These are phyloP conservation scores for Trichothecium roseum DNA, from an alignment of 2,329 filamentous ascomycete genomes.

Conservation along the genomic window DNA sequence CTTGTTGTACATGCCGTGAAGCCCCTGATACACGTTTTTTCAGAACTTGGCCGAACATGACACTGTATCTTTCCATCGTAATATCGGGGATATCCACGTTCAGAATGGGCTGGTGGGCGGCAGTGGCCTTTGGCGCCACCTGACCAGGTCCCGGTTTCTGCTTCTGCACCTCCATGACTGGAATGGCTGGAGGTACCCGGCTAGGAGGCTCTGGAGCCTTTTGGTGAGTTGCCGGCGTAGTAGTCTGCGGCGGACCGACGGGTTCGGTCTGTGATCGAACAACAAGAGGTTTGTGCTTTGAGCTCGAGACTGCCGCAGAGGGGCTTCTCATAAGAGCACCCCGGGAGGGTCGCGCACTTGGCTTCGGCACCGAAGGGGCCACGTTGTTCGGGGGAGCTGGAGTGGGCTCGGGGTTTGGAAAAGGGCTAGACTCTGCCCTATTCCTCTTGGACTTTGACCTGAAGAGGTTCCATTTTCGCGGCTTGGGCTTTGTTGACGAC, in stretches of 20 bases:
- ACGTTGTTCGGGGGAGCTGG: neutral
- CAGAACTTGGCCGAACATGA: conserved; percentile 80
- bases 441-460: conserved; percentile 24
- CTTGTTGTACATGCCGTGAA: conserved; percentile 13
- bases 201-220: neutral
- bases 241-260: neutral
- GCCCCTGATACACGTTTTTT: conserved; percentile 22
- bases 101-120: conserved; percentile 31
- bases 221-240: neutral
- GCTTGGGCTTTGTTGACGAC: conserved; percentile 32
- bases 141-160: neutral
- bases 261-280: conserved; percentile 3
- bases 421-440: conserved; percentile 7
- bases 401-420: neutral
- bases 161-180: neutral
- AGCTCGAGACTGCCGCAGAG: neutral
- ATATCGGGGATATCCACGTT: conserved; percentile 72
- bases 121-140: neutral
- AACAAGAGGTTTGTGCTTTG: conserved; percentile 1
- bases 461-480: conserved; percentile 50
- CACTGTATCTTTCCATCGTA: conserved; percentile 79
- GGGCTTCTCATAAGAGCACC: neutral
- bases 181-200: neutral
- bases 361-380: neutral
- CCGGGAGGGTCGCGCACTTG: neutral